Evolutionary conservation across 2,329 filamentous ascomycete genomes (phyloP), one percentile per base, ranked within the genome.

Genomic region (Xylaria multiplex): DNA sequence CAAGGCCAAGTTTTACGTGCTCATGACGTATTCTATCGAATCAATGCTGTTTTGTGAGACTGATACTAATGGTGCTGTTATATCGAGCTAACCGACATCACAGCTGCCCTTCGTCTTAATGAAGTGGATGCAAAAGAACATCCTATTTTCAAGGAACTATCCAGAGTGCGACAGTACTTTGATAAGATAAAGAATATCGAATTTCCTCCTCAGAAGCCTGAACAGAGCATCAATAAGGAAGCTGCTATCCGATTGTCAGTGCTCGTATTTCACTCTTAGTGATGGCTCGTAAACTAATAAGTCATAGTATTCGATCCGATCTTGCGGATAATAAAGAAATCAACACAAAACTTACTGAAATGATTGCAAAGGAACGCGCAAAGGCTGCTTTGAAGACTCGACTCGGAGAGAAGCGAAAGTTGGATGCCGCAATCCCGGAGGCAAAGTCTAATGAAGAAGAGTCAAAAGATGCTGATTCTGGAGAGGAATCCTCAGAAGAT

Each of bases 1-100:
- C 82, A 94, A 93, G 81, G 93, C 96, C 7, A 97, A 98, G 81
- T 88, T 97, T 66, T 93, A 96, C 77, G 90, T 96, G n/a, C 84
- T 97, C 22, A 85, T 90, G 58, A 91, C 93, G 19, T 99, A 98
- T 78, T 87, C 94, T 0, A 90, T 99, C 69, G 95, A 98, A 76
- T 96, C 94, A 0, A 82, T 97, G 9, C 82, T 99, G 7, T 98
- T 97, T 79, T 91, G 92, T 93, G 80, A 69, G 87, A 11, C 46
- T 22, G 16, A 48, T 35, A 46, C 45, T n/a, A 1, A 46, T 45
- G 2, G 9, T 11, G 19, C 8, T 7, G 2, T 16, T 14, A 13
- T 9, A n/a, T 19, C 2, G 19, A 16, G 57, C 40, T 55, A 60
- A 62, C 40, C 68, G n/a, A 58, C 30, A 2, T n/a, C 55, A 42